These are phyloP conservation scores for Penicillium brevicompactum DNA, from an alignment of 2,329 filamentous ascomycete species.

Conservation along the genomic window DNA sequence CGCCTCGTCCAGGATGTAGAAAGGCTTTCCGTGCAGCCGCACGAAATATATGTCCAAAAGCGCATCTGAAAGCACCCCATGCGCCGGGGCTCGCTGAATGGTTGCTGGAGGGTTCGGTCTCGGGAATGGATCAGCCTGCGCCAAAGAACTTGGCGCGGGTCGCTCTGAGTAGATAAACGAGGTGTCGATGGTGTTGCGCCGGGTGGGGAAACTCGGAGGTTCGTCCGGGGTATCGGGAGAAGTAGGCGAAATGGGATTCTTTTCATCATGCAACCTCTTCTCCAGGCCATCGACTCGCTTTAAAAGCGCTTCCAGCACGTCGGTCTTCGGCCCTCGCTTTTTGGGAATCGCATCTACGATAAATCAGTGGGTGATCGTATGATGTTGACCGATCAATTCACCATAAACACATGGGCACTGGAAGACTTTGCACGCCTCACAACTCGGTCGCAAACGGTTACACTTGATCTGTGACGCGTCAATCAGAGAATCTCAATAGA, in stretches of 20 bases:
- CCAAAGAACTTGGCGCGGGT: slow-evolving; percentile 15
- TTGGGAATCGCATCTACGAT: slow-evolving; percentile 79
- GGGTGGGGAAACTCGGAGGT: slow-evolving; percentile 14
- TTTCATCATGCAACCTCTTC: slow-evolving; percentile 73
- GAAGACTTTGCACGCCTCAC: slow-evolving; percentile 87
- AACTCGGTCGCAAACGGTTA: slow-evolving; percentile 79
- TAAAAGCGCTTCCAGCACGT: slow-evolving; percentile 79
- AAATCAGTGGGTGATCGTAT: slow-evolving; percentile 36
- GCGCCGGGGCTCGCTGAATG: slow-evolving; percentile 19
- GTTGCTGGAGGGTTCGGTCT: slow-evolving; percentile 13
- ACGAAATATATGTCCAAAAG: slow-evolving; percentile 78
- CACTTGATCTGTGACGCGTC: slow-evolving; percentile 74
- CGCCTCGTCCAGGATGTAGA: slow-evolving; percentile 77
- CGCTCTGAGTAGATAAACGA: slow-evolving; percentile 17
- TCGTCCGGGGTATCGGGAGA: slow-evolving; percentile 39
- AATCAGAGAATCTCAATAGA: background rate
- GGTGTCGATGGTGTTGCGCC: slow-evolving; percentile 24
- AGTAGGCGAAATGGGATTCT: slow-evolving; percentile 46
- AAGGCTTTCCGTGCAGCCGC: slow-evolving; percentile 79
- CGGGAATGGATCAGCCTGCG: slow-evolving; percentile 21
- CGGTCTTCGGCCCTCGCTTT: slow-evolving; percentile 86
- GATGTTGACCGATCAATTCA: slow-evolving; percentile 47
- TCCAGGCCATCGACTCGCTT: slow-evolving; percentile 86
- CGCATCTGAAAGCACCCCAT: slow-evolving; percentile 57
- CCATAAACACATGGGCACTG: slow-evolving; percentile 87